Evolutionary conservation across 192 early-diverging fungal species (phyloP).

Genomic region (Diversispora eburnea): DNA sequence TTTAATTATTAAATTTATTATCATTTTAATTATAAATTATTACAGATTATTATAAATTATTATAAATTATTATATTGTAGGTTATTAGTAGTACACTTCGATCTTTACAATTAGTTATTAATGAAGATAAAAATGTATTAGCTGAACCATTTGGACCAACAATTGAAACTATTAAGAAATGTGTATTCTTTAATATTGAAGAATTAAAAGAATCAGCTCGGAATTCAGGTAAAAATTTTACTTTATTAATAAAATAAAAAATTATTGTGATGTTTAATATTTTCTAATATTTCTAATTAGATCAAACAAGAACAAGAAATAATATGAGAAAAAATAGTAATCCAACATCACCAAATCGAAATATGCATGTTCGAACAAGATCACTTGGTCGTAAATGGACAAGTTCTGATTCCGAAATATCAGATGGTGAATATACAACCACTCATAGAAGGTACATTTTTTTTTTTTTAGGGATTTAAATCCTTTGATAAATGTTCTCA

Average conservation of each 20-base stretch:
- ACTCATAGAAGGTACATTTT: slow-evolving; percentile 14
- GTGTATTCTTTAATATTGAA: slow-evolving; percentile 47
- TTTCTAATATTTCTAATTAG: neutral
- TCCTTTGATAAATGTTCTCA: neutral
- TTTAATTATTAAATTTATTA: no score
- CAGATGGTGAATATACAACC: slow-evolving; percentile 36
- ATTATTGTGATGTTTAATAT: neutral
- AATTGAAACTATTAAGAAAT: slow-evolving; percentile 46
- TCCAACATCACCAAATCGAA: neutral
- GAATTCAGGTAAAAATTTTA: neutral
- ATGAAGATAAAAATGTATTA: slow-evolving; percentile 46
- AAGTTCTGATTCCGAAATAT: slow-evolving; percentile 57
- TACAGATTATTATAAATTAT: no score
- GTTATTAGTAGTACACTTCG: slow-evolving; percentile 52
- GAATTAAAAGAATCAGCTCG: neutral
- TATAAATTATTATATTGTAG: slow-evolving; percentile 21
- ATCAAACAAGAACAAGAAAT: neutral
- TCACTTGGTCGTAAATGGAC: slow-evolving; percentile 15
- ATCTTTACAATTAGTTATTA: slow-evolving; percentile 51
- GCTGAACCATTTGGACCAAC: slow-evolving; percentile 41
- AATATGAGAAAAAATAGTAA: neutral
- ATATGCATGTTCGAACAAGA: neutral
- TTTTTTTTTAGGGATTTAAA: neutral
- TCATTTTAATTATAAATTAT: no score
- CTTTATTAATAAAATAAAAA: neutral